Percentiles rank a stretch among this genome's conserved stretches.
phyloP scores from a whole-genome alignment of 2,329 filamentous ascomycete genomes.

The Dothistroma septosporum region DNA sequence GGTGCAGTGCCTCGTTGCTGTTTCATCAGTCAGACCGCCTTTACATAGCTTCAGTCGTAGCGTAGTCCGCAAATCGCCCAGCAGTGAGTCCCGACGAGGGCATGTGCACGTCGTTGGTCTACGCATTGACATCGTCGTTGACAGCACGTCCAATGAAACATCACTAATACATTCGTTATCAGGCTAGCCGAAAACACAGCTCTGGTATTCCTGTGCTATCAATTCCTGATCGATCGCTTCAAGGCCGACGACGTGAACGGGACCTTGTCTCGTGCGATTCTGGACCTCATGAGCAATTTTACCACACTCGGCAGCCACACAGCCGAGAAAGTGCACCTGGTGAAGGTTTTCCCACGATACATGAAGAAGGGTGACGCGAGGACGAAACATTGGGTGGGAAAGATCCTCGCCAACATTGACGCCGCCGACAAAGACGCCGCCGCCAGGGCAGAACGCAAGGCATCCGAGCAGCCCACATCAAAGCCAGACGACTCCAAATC shows the following conservation, averaged over 20 bases:
- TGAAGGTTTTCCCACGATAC: slow-evolving; percentile 60
- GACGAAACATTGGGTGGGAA: slow-evolving; percentile 57
- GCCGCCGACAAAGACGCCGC: slow-evolving; percentile 24
- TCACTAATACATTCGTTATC: slow-evolving; percentile 10
- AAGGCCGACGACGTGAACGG: slow-evolving; percentile 45
- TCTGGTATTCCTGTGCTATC: slow-evolving; percentile 46
- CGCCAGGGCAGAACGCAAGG: slow-evolving; percentile 42
- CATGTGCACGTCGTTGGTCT: not conserved
- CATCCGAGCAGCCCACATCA: slow-evolving; percentile 29
- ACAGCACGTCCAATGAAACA: not conserved
- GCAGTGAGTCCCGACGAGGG: not conserved
- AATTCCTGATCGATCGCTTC: slow-evolving; percentile 47
- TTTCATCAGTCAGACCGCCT: not conserved
- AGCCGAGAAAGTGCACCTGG: slow-evolving; percentile 61
- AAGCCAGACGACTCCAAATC: not conserved
- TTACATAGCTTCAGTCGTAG: not conserved
- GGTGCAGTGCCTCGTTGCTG: not conserved
- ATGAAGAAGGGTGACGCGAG: slow-evolving; percentile 62
- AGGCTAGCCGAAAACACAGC: slow-evolving; percentile 31
- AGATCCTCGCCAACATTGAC: slow-evolving; percentile 46
- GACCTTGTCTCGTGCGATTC: slow-evolving; percentile 39
- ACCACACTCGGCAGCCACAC: slow-evolving; percentile 59
- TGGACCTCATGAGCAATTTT: slow-evolving; percentile 57
- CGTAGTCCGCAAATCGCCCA: not conserved
- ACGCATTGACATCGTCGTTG: not conserved